Evolutionary conservation across 1,284 basidiomycete species (phyloP), one percentile per base, ranked within the genome.

Genomic region (Trametes hirsuta): DNA sequence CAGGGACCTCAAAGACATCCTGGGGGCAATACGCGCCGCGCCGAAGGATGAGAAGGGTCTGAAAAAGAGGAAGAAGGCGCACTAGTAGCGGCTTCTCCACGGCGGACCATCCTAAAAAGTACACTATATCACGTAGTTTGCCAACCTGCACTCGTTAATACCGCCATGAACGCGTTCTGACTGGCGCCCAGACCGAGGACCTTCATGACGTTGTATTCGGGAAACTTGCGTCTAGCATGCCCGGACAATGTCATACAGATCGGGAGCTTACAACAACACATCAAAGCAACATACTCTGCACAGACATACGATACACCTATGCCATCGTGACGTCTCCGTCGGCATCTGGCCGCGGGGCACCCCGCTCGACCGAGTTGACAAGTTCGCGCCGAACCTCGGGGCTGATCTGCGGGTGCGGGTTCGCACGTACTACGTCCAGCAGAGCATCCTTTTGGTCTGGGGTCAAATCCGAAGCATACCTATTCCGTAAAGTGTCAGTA

Each of bases 401-500:
- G 46, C 92, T 85, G 70, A 99, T 98, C 69, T 95, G 91, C 1
- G 90, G 82, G 74, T 99, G 97, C 10, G 90, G 87, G 52, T 94
- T 91, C 3, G 86, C 90, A 36, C 95, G 86, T 54, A 97, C 83
- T 42, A 98, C 93, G 70, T 99, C 97, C 56, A 98, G 77, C n/a
- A 99, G 79, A 0, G 97, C 95, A 70, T 97, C 94, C 75, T 98
- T 99, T 74, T 99, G 97, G 74, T 99, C 97, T 0, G 93, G 92
- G 0, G 97, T 98, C 66, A 99, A 75, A 76, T 99, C 97, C n/a
- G 93, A 88, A 37, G 94, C 93, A 76, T 99, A 99, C 69, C 95
- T 96, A 66, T 18, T 25, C 15, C 4, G 30, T 14, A 15, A 42
- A 34, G 8, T 21, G 58, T 49, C 37, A 57, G 46, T 15, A 4